A percentile compares a stretch with the other conserved stretches of the same genome.
phyloP scores from a whole-genome alignment of 257 asterid species.

The Solanum bukasovii region DNA sequence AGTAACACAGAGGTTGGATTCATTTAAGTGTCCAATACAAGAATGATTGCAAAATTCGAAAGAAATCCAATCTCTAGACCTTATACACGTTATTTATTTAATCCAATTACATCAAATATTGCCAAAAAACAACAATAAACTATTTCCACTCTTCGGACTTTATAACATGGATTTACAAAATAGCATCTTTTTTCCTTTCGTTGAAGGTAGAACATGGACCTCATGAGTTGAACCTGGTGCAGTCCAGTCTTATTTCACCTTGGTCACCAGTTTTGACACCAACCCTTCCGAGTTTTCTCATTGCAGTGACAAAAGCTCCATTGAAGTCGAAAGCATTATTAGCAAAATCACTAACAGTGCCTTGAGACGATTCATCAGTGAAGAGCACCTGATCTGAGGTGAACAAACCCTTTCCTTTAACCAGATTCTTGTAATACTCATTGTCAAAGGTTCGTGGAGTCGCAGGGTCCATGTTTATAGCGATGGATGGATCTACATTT shows the following conservation, averaged over 20 bases:
- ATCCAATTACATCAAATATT: background rate
- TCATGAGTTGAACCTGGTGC: conserved; percentile 40
- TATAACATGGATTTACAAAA: background rate
- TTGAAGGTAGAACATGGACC: background rate
- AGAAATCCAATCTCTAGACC: background rate
- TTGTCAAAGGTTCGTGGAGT: conserved; percentile 59
- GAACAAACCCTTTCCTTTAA: conserved; percentile 55
- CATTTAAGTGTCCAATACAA: background rate
- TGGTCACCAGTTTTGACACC: conserved; percentile 47
- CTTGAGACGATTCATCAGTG: conserved; percentile 30
- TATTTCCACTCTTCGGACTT: background rate
- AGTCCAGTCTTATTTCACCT: conserved; percentile 58
- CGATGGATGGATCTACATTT: conserved; percentile 35
- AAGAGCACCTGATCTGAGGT: conserved; percentile 68
- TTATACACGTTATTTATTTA: background rate
- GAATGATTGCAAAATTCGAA: background rate
- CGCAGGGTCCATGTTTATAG: conserved; percentile 40
- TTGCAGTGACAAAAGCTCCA: conserved; percentile 46
- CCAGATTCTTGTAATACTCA: conserved; percentile 44
- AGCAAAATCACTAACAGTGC: conserved; percentile 45
- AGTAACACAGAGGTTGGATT: background rate
- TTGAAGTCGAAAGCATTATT: conserved; percentile 25
- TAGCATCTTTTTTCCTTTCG: background rate
- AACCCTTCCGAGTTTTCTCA: conserved; percentile 63
- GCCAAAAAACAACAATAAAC: background rate